phyloP scores from a whole-genome alignment of 2,329 filamentous ascomycete genomes.

The Fonsecaea multimorphosa region DNA sequence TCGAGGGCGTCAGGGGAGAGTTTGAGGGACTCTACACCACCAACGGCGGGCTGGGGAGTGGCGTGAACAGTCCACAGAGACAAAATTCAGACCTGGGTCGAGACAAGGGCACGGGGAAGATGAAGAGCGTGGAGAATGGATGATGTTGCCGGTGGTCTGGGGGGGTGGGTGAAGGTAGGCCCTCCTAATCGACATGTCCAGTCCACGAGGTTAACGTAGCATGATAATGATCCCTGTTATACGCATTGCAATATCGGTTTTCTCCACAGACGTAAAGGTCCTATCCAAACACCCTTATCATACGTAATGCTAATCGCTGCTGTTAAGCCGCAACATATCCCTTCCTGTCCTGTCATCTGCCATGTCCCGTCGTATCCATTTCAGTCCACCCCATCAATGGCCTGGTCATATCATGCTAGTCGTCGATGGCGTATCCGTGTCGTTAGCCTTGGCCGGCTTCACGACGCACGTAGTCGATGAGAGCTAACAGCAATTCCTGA shows the following conservation, averaged over 20 bases:
- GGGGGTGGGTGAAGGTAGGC: no score
- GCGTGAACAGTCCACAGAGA: conserved; percentile 33
- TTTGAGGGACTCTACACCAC: conserved; percentile 59
- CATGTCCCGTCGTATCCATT: neutral
- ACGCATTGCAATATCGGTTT: no score
- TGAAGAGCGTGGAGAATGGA: conserved; percentile 28
- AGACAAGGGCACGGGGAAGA: conserved; percentile 13
- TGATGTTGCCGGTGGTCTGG: no score
- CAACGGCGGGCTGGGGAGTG: conserved; percentile 31
- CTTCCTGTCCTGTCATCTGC: neutral
- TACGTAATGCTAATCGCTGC: no score
- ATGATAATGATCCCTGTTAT: no score
- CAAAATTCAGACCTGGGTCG: conserved; percentile 10
- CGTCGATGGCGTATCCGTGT: neutral
- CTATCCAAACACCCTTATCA: neutral
- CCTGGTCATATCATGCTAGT: neutral
- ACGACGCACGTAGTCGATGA: conserved; percentile 29
- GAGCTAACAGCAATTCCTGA: conserved; percentile 23
- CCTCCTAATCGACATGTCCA: no score
- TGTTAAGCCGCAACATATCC: no score
- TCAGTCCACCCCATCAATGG: no score
- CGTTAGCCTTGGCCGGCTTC: neutral
- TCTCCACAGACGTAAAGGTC: no score
- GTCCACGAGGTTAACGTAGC: no score
- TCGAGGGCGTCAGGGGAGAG: conserved; percentile 66